phyloP scores from a whole-genome alignment of 2,329 filamentous ascomycete species.

The Eurotiales sp. region DNA sequence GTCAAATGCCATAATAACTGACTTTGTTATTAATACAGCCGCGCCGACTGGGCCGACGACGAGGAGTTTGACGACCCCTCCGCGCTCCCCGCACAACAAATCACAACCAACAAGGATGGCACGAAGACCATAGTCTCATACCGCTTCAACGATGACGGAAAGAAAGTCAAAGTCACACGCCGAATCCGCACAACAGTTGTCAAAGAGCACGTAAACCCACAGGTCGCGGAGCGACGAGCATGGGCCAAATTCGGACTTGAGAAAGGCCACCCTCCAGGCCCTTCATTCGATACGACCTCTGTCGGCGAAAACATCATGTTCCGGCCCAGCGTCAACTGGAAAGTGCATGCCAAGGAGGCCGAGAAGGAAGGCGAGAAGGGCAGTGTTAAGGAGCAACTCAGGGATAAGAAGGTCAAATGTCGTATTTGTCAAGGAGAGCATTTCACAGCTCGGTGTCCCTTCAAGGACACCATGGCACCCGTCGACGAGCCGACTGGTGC shows the following conservation, averaged over 20 bases:
- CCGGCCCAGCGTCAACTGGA: slow-evolving; percentile 90
- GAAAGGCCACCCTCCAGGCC: slow-evolving; percentile 77
- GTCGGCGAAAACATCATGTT: slow-evolving; percentile 99
- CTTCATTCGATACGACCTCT: slow-evolving; percentile 82
- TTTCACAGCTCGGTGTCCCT: slow-evolving; percentile 98
- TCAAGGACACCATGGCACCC: slow-evolving; percentile 98
- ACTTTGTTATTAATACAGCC: slow-evolving; percentile 34
- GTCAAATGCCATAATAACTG: background rate
- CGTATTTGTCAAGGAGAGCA: slow-evolving; percentile 98
- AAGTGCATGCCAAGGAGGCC: slow-evolving; percentile 76
- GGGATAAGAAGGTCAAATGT: slow-evolving; percentile 99
- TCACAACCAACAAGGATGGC: slow-evolving; percentile 96
- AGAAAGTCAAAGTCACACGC: slow-evolving; percentile 96
- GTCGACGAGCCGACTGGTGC: slow-evolving; percentile 42
- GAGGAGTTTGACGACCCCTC: slow-evolving; percentile 80
- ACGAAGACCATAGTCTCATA: slow-evolving; percentile 93
- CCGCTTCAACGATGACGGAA: slow-evolving; percentile 84
- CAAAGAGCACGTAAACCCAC: slow-evolving; percentile 92
- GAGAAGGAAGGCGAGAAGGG: slow-evolving; percentile 55
- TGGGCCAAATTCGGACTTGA: slow-evolving; percentile 93
- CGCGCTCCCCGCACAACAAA: slow-evolving; percentile 78
- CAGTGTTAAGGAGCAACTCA: slow-evolving; percentile 65
- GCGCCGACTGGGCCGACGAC: slow-evolving; percentile 91
- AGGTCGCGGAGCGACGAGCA: slow-evolving; percentile 87
- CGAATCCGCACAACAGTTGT: slow-evolving; percentile 89